Conservation (phyloP, 2,329 filamentous ascomycete species). For the Helotiales sp. region DNA sequence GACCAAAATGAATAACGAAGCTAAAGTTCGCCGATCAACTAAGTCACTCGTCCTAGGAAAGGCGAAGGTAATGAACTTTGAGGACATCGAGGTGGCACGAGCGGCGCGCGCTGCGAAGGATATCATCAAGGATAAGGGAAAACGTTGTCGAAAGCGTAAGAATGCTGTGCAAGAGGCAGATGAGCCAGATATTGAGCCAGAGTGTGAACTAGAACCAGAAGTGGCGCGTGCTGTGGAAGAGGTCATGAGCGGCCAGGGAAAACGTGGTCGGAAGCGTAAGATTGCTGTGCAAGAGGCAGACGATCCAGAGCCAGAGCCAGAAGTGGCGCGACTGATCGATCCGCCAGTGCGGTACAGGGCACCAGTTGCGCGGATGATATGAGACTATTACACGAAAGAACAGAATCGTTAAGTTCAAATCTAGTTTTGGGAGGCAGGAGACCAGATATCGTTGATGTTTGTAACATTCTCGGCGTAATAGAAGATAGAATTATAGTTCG, state of each 20-base stretch:
- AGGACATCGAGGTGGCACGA: slow-evolving; percentile 7
- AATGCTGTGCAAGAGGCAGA: slow-evolving; percentile 4
- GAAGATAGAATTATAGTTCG: slow-evolving; percentile 20
- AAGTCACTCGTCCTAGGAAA: slow-evolving; percentile 11
- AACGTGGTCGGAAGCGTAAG: slow-evolving; percentile 7
- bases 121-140: slow-evolving; percentile 14
- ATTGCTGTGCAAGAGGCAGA: slow-evolving; percentile 1
- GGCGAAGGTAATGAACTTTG: slow-evolving; percentile 11
- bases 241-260: not conserved
- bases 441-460: slow-evolving; percentile 19
- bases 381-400: not conserved
- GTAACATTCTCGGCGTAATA: slow-evolving; percentile 20
- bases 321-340: not conserved
- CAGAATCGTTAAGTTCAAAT: slow-evolving; percentile 15
- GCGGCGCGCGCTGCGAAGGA: slow-evolving; percentile 5
- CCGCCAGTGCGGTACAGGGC: not conserved
- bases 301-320: slow-evolving; percentile 6
- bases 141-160: slow-evolving; percentile 14
- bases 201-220: not conserved
- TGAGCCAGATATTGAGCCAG: not conserved
- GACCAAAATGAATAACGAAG: slow-evolving; percentile 19
- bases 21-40: slow-evolving; percentile 15
- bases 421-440: slow-evolving; percentile 20
- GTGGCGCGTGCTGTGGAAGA: not conserved
- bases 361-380: not conserved